Evolutionary conservation across 2,329 filamentous ascomycete genomes (phyloP).

Genomic region (Calcarisporium arbuscula): DNA sequence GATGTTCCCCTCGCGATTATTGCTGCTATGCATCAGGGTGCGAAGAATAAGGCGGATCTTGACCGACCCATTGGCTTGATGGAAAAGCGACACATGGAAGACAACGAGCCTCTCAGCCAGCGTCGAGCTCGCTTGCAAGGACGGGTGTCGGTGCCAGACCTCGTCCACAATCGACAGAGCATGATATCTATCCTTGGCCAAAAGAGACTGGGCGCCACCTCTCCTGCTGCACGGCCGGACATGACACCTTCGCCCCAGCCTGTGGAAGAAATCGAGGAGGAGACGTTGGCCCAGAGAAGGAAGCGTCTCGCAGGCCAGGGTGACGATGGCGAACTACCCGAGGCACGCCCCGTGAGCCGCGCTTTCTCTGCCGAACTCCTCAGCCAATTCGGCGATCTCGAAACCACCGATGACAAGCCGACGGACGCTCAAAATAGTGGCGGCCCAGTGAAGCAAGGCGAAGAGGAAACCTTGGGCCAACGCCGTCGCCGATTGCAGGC

Average conservation of each 20-base stretch:
- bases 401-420: slow-evolving; percentile 31
- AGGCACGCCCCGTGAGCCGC: slow-evolving; percentile 52
- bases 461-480: slow-evolving; percentile 75
- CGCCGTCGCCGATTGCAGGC: slow-evolving; percentile 67
- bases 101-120: slow-evolving; percentile 80
- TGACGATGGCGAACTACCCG: slow-evolving; percentile 40
- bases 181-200: slow-evolving; percentile 35
- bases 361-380: slow-evolving; percentile 66
- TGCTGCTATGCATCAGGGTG: slow-evolving; percentile 52
- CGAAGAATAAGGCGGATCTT: slow-evolving; percentile 45
- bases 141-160: slow-evolving; percentile 39
- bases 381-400: slow-evolving; percentile 51
- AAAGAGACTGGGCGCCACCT: slow-evolving; percentile 14
- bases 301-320: slow-evolving; percentile 57
- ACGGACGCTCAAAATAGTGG: too few relatives aligned
- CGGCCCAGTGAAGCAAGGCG: slow-evolving; percentile 26
- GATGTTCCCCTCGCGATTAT: slow-evolving; percentile 85
- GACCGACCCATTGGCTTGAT: slow-evolving; percentile 67
- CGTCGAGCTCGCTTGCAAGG: slow-evolving; percentile 71
- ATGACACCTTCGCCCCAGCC: too few relatives aligned
- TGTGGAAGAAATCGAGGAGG: slow-evolving; percentile 52
- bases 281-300: slow-evolving; percentile 62
- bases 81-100: slow-evolving; percentile 78
- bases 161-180: slow-evolving; percentile 35
- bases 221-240: too few relatives aligned